These are phyloP conservation scores for Batrachochytrium dendrobatidis DNA, from an alignment of 371 early-diverging fungal genomes.

Conservation along the genomic window DNA sequence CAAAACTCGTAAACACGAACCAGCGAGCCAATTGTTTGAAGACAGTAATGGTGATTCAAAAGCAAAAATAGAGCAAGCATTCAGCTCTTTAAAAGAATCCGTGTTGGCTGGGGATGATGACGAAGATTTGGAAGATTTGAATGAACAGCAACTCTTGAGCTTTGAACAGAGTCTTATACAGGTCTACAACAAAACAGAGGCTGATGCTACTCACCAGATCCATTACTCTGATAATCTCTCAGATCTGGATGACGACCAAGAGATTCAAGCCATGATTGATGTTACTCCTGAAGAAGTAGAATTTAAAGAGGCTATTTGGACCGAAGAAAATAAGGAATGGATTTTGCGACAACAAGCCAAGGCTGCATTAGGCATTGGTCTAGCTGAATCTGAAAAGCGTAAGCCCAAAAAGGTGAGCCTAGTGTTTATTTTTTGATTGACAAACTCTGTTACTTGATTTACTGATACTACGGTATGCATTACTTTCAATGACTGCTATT, in stretches of 20 bases:
- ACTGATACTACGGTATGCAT: neutral
- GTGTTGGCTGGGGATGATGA: conserved; percentile 13
- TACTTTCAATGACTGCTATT: neutral
- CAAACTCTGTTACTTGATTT: neutral
- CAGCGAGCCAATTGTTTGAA: conserved; percentile 16
- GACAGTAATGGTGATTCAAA: conserved; percentile 9
- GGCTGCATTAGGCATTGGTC: conserved; percentile 1
- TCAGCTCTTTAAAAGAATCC: too few species aligned
- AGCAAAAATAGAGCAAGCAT: too few species aligned
- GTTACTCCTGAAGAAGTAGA: conserved; percentile 67
- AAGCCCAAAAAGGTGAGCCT: neutral
- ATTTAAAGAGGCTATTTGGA: conserved; percentile 77
- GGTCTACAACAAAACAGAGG: conserved; percentile 24
- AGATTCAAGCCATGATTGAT: conserved; percentile 18
- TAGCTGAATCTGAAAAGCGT: neutral
- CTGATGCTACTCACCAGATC: conserved; percentile 31
- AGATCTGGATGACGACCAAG: conserved; percentile 35
- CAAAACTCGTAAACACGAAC: conserved; percentile 41
- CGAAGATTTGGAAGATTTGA: conserved; percentile 29
- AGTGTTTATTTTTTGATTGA: neutral
- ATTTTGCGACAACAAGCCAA: conserved; percentile 64
- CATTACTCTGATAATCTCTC: conserved; percentile 14
- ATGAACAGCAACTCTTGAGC: conserved; percentile 34
- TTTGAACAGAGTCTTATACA: conserved; percentile 35
- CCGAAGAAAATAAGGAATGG: conserved; percentile 76